These are phyloP conservation scores for Terfezia boudieri DNA, from an alignment of 495 filamentous ascomycete genomes.

Conservation along the genomic window DNA sequence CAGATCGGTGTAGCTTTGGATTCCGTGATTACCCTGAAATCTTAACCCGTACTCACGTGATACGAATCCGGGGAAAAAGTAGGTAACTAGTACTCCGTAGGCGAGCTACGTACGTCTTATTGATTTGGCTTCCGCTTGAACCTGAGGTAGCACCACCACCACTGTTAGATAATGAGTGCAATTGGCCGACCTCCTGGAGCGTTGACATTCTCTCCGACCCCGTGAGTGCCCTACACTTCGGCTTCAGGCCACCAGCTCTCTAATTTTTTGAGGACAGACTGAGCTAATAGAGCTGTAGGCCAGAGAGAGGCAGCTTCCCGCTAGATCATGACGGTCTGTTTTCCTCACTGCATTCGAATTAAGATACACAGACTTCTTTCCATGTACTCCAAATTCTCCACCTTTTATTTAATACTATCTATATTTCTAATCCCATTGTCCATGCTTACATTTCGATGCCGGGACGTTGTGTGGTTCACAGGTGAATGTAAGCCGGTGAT, in stretches of 20 bases:
- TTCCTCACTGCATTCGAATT: not conserved
- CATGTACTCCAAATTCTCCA: not conserved
- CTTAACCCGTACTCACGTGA: too few relatives aligned
- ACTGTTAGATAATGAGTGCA: conserved; percentile 10
- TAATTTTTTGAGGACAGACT: too few relatives aligned
- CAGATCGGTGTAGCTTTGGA: too few relatives aligned
- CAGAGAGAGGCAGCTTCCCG: conserved; percentile 87
- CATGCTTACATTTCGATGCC: not conserved
- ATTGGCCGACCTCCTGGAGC: conserved; percentile 18
- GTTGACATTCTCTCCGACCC: conserved; percentile 15
- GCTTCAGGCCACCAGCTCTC: too few relatives aligned
- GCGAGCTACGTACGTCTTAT: too few relatives aligned
- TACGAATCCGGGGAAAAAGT: too few relatives aligned
- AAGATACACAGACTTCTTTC: not conserved
- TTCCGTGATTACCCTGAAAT: too few relatives aligned
- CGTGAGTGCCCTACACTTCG: conserved; percentile 2
- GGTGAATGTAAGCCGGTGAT: conserved; percentile 89
- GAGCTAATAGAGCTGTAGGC: conserved; percentile 27
- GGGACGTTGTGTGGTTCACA: conserved; percentile 14
- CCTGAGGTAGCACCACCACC: too few relatives aligned
- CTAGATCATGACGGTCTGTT: conserved; percentile 75
- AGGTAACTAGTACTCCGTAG: too few relatives aligned
- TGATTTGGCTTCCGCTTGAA: too few relatives aligned
- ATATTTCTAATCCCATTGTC: not conserved
- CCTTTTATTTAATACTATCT: not conserved